phyloP scores from a whole-genome alignment of 2,329 filamentous ascomycete genomes.

The Alternaria postmessia region DNA sequence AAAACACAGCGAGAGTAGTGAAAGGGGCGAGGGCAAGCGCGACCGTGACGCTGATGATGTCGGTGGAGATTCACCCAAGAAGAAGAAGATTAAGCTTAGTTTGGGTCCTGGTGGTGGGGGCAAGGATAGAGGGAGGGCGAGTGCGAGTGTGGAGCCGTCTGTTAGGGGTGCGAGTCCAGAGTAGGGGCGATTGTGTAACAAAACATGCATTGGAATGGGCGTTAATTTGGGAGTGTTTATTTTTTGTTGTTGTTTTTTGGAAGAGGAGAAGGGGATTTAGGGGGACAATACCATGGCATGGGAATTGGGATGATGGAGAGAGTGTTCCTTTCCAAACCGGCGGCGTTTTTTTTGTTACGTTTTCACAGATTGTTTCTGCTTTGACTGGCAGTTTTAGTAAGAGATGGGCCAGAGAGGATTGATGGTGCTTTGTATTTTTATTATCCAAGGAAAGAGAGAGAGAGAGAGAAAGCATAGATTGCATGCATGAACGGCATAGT shows the following conservation, averaged over 20 bases:
- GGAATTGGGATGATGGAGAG: not conserved
- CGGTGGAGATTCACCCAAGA: constrained; percentile 40
- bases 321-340: not conserved
- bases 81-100: constrained; percentile 51
- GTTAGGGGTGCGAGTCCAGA: constrained; percentile 10
- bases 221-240: not conserved
- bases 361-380: not conserved
- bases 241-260: too few species aligned
- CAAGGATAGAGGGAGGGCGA: constrained; percentile 19
- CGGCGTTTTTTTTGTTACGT: not conserved
- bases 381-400: not conserved
- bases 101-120: constrained; percentile 20
- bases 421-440: not conserved
- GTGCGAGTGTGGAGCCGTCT: constrained; percentile 24
- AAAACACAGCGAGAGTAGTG: constrained; percentile 41
- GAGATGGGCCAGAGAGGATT: not conserved
- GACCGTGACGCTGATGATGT: constrained; percentile 45
- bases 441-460: not conserved
- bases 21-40: constrained; percentile 43
- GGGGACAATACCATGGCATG: constrained; percentile 1
- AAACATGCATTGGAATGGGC: not conserved
- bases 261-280: not conserved
- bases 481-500: not conserved
- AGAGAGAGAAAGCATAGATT: not conserved
- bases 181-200: not conserved